These are phyloP conservation scores for Podaxis carcinomalis DNA, from an alignment of 768 basidiomycete genomes.

Conservation along the genomic window DNA sequence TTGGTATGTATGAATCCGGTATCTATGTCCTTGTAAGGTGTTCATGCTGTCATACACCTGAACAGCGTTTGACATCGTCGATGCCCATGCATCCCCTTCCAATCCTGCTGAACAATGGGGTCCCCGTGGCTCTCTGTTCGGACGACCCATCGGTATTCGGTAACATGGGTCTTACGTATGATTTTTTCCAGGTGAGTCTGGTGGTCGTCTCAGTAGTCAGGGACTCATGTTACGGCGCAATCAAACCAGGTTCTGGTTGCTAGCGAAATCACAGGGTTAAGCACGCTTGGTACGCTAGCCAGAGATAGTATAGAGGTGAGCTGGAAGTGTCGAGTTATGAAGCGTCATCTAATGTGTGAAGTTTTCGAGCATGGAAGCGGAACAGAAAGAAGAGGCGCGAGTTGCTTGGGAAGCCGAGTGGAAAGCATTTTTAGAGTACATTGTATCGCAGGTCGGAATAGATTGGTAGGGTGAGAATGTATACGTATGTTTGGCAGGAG, in stretches of 20 bases:
- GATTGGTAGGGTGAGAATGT: conserved; percentile 14
- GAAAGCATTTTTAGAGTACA: conserved; percentile 38
- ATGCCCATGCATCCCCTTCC: conserved; percentile 81
- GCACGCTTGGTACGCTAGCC: conserved; percentile 58
- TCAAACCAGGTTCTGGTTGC: conserved; percentile 52
- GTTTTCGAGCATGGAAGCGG: conserved; percentile 47
- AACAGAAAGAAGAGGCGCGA: conserved; percentile 42
- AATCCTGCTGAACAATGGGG: conserved; percentile 64
- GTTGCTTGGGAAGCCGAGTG: conserved; percentile 44
- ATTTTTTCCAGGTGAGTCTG: conserved; percentile 63
- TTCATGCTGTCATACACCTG: background rate
- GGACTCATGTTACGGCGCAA: background rate
- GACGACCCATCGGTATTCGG: conserved; percentile 79
- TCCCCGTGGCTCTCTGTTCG: conserved; percentile 66
- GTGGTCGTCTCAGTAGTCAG: background rate
- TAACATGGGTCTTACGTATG: conserved; percentile 73
- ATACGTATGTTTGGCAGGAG: conserved; percentile 23
- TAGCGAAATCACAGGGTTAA: conserved; percentile 63
- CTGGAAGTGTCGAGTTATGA: background rate
- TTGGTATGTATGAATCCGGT: conserved; percentile 37
- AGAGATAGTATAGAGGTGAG: conserved; percentile 60
- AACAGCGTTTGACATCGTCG: conserved; percentile 67
- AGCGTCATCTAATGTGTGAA: conserved; percentile 16
- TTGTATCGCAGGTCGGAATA: conserved; percentile 14
- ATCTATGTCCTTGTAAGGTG: background rate